A percentile compares a stretch with the other conserved stretches of the same genome.
Evolutionary conservation across 768 basidiomycete species (phyloP).

Genomic region (Multifurca ochricompacta): DNA sequence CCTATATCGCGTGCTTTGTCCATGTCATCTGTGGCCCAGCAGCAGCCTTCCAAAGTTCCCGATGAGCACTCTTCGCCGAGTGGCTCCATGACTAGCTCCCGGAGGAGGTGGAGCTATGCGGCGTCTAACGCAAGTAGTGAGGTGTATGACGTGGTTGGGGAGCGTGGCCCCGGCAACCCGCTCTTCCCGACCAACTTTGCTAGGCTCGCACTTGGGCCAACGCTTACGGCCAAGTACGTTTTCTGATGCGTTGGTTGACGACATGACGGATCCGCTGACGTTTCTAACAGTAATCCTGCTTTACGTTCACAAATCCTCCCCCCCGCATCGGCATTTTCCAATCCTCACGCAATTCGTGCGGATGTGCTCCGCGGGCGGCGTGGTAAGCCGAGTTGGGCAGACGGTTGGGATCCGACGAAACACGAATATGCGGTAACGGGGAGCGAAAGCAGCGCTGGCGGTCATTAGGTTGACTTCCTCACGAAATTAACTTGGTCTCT

Average conservation of each 20-base stretch:
- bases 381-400: slow-evolving; percentile 32
- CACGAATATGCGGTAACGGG: slow-evolving; percentile 39
- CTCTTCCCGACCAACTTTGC: slow-evolving; percentile 80
- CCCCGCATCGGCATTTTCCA: slow-evolving; percentile 24
- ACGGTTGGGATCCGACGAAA: slow-evolving; percentile 33
- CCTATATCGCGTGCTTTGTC: slow-evolving; percentile 23
- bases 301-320: slow-evolving; percentile 27
- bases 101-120: slow-evolving; percentile 18
- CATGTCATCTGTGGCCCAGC: slow-evolving; percentile 18
- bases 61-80: not conserved
- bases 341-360: slow-evolving; percentile 23
- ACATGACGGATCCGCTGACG: not conserved
- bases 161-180: slow-evolving; percentile 65
- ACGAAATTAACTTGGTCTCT: no score
- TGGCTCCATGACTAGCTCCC: slow-evolving; percentile 5
- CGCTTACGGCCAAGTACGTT: slow-evolving; percentile 46
- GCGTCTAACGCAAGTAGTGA: slow-evolving; percentile 21
- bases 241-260: not conserved
- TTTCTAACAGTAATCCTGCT: slow-evolving; percentile 20
- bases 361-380: slow-evolving; percentile 21
- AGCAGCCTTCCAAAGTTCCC: not conserved
- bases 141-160: slow-evolving; percentile 45
- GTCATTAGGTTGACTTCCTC: no score
- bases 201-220: slow-evolving; percentile 55
- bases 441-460: slow-evolving; percentile 30